Percentiles rank a stretch among this genome's conserved stretches.
Evolutionary conservation across 768 basidiomycete species (phyloP).

Genomic region (Termitomyces eurrhizus): DNA sequence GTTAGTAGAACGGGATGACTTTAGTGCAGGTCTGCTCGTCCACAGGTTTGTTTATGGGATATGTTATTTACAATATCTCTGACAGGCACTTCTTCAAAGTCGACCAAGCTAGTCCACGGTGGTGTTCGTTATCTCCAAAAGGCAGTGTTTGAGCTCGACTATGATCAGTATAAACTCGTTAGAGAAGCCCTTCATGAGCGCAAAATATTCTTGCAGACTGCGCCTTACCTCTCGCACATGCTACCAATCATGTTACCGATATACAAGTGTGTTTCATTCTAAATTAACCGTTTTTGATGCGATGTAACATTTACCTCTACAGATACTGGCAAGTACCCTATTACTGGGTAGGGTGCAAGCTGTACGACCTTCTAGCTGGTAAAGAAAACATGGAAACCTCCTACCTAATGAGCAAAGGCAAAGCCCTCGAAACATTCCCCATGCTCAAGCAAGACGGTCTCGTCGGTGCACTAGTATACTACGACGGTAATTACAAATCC

Average conservation of each 20-base stretch:
- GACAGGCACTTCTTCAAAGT: slow-evolving; percentile 91
- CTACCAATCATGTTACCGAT: slow-evolving; percentile 97
- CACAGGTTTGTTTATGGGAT: background rate
- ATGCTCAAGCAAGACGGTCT: slow-evolving; percentile 93
- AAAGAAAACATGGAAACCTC: slow-evolving; percentile 96
- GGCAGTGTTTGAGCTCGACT: slow-evolving; percentile 92
- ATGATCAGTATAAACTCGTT: slow-evolving; percentile 95
- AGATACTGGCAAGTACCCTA: slow-evolving; percentile 98
- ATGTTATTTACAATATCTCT: background rate
- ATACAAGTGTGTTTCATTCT: slow-evolving; percentile 62
- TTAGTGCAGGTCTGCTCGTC: slow-evolving; percentile 68
- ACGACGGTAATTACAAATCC: slow-evolving; percentile 61
- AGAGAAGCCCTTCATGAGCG: slow-evolving; percentile 93
- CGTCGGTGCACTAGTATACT: slow-evolving; percentile 94
- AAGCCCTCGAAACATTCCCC: slow-evolving; percentile 92
- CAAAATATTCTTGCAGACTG: slow-evolving; percentile 90
- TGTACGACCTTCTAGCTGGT: slow-evolving; percentile 94
- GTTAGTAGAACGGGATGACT: slow-evolving; percentile 91
- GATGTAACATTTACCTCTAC: background rate
- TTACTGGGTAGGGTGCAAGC: slow-evolving; percentile 91
- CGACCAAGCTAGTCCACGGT: slow-evolving; percentile 97
- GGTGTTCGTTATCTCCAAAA: slow-evolving; percentile 98
- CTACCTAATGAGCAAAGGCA: slow-evolving; percentile 92
- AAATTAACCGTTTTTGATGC: background rate
- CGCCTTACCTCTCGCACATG: slow-evolving; percentile 89